Evolutionary conservation across 495 filamentous ascomycete genomes (phyloP).

Genomic region (Penicillium flavigenum): DNA sequence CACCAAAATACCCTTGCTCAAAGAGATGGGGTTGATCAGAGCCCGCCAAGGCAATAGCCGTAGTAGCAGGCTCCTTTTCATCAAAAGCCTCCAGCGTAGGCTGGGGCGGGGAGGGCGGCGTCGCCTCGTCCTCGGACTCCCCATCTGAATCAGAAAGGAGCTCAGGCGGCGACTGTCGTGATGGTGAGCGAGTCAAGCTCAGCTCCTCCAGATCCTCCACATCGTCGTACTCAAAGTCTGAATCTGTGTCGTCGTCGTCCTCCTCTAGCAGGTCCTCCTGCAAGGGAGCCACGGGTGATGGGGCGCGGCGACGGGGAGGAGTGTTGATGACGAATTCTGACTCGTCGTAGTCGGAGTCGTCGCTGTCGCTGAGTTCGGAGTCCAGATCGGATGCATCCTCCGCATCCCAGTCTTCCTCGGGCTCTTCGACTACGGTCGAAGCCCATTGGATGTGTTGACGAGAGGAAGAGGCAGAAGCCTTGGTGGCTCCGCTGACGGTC

Average conservation of each 20-base stretch:
- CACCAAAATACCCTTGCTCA: conserved; percentile 61
- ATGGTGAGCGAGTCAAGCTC: conserved; percentile 70
- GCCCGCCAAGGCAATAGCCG: conserved; percentile 46
- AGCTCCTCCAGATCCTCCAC: conserved; percentile 65
- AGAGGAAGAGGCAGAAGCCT: conserved; percentile 51
- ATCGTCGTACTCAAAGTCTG: conserved; percentile 61
- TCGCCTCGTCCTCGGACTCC: conserved; percentile 71
- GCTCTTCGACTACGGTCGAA: conserved; percentile 71
- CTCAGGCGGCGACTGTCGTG: conserved; percentile 74
- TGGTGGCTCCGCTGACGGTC: conserved; percentile 73
- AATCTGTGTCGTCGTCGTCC: conserved; percentile 49
- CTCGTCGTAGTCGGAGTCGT: conserved; percentile 57
- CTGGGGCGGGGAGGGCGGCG: conserved; percentile 81
- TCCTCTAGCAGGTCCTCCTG: conserved; percentile 49
- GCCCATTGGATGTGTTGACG: conserved; percentile 85
- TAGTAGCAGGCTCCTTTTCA: conserved; percentile 61
- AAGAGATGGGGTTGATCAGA: conserved; percentile 50
- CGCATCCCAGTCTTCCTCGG: conserved; percentile 68
- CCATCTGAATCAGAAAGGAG: conserved; percentile 66
- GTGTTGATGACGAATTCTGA: conserved; percentile 42
- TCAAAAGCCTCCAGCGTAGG: conserved; percentile 65
- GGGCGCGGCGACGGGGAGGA: conserved; percentile 38
- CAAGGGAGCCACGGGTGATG: conserved; percentile 38
- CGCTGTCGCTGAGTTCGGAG: conserved; percentile 57
- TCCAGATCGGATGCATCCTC: conserved; percentile 58